Evolutionary conservation across 768 basidiomycete species (phyloP).

Genomic region (Amanita inopinata): DNA sequence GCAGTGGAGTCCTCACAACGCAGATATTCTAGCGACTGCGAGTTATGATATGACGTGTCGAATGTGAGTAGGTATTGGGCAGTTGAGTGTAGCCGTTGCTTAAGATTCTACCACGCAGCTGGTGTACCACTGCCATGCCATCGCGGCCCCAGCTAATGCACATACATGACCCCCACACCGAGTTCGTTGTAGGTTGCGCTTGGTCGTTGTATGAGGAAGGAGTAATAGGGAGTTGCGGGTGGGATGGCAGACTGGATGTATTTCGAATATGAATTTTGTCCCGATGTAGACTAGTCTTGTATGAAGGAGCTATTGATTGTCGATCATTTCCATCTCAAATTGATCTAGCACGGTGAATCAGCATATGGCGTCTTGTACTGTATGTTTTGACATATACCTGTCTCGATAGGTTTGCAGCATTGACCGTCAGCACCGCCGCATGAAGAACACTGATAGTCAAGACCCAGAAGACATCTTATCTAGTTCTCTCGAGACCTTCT

Average conservation of each 20-base stretch:
- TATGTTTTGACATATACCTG: no score
- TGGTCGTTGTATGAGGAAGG: slow-evolving; percentile 94
- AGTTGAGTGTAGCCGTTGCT: not conserved
- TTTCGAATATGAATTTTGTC: slow-evolving; percentile 59
- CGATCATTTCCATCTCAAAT: no score
- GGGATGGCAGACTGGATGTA: slow-evolving; percentile 81
- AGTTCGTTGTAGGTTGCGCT: slow-evolving; percentile 86
- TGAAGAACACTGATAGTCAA: not conserved
- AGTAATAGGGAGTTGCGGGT: slow-evolving; percentile 79
- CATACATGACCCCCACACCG: slow-evolving; percentile 84
- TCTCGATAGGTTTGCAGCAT: no score
- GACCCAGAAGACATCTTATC: slow-evolving; percentile 64
- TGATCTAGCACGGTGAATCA: no score
- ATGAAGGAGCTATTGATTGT: no score
- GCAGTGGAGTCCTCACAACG: slow-evolving; percentile 78
- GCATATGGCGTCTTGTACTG: no score
- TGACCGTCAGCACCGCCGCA: no score
- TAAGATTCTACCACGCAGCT: slow-evolving; percentile 32
- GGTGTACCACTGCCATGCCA: slow-evolving; percentile 54
- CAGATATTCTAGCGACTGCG: slow-evolving; percentile 54
- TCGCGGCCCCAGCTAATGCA: slow-evolving; percentile 45
- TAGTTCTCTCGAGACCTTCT: slow-evolving; percentile 51
- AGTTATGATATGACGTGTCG: slow-evolving; percentile 96
- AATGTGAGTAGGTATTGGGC: slow-evolving; percentile 44
- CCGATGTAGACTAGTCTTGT: no score